Conservation (phyloP, 2,329 filamentous ascomycete species). For the Penicillium janthinellum region DNA sequence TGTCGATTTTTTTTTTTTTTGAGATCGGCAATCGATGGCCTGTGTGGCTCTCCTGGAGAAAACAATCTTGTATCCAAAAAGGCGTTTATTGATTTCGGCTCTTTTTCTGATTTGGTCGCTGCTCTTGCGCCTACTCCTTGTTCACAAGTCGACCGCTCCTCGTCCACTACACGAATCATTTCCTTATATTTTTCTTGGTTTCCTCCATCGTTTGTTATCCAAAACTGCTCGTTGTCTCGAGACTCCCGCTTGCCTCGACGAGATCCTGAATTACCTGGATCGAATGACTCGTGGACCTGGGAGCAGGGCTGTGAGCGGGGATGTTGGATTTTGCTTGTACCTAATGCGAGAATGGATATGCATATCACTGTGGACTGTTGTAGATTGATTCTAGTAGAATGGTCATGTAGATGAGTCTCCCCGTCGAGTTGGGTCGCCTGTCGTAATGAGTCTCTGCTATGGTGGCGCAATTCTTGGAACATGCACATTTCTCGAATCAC, state of each 20-base stretch:
- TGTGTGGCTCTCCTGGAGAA: neutral
- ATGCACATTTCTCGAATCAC: too few species aligned
- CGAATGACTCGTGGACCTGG: neutral
- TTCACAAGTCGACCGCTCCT: conserved; percentile 17
- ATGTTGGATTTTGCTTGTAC: conserved; percentile 27
- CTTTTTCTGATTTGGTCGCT: conserved; percentile 13
- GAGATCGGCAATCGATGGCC: conserved; percentile 1
- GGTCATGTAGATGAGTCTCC: too few species aligned
- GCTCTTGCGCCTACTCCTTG: neutral
- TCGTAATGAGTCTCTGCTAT: too few species aligned
- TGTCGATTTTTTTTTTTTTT: neutral
- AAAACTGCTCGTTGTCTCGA: conserved; percentile 3
- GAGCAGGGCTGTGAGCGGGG: conserved; percentile 23
- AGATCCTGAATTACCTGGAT: conserved; percentile 3
- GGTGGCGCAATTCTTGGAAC: too few species aligned
- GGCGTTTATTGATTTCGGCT: conserved; percentile 24
- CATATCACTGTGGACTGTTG: conserved; percentile 8
- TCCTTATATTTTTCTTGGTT: conserved; percentile 11
- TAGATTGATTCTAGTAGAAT: neutral
- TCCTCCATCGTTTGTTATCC: conserved; percentile 1
- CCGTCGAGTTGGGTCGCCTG: too few species aligned
- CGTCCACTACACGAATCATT: conserved; percentile 16
- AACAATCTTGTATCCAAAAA: conserved; percentile 16
- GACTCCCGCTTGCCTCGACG: neutral
- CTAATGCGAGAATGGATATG: conserved; percentile 36